Percentiles rank a stretch among this genome's conserved stretches.
These are phyloP conservation scores for Hemisphaericaspora lyxosophila DNA, from an alignment of 1,139 yeast species.

Conservation along the genomic window DNA sequence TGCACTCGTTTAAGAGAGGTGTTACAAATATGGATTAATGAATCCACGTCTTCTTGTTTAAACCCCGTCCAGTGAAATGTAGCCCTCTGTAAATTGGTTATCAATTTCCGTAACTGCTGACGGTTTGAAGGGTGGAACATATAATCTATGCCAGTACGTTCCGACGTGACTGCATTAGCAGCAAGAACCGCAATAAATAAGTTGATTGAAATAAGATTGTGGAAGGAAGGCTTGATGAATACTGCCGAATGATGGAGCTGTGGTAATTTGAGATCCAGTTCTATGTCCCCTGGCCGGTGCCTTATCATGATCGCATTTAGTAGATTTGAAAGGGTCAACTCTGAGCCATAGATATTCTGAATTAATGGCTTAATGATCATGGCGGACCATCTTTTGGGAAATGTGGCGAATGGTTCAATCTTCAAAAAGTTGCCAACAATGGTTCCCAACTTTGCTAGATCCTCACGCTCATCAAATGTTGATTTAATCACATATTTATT, in stretches of 20 bases:
- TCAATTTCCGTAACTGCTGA: conserved; percentile 52
- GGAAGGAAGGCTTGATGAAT: conserved; percentile 58
- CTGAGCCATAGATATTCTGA: conserved; percentile 37
- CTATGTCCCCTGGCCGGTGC: conserved; percentile 54
- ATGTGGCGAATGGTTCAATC: conserved; percentile 57
- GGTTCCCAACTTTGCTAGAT: conserved; percentile 53
- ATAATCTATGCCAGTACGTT: conserved; percentile 63
- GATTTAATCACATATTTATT: conserved; percentile 41
- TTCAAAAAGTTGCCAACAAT: conserved; percentile 54
- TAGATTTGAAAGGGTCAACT: conserved; percentile 37
- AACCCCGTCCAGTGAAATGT: conserved; percentile 79
- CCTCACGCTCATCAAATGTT: conserved; percentile 43
- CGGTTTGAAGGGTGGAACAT: conserved; percentile 66
- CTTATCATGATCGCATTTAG: conserved; percentile 52
- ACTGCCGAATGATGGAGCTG: conserved; percentile 58
- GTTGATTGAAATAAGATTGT: conserved; percentile 60
- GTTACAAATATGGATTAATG: conserved; percentile 49
- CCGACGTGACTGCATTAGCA: conserved; percentile 72
- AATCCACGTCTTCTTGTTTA: conserved; percentile 53
- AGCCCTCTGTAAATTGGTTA: conserved; percentile 62
- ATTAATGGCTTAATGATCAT: conserved; percentile 51
- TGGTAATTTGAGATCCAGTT: conserved; percentile 56
- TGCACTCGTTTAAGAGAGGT: conserved; percentile 38
- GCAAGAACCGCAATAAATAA: conserved; percentile 67
- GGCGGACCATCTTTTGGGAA: conserved; percentile 47